Percentiles rank a stretch among this genome's conserved stretches.
phyloP scores from a whole-genome alignment of 2,329 filamentous ascomycete species.

The Microdochium nivale region DNA sequence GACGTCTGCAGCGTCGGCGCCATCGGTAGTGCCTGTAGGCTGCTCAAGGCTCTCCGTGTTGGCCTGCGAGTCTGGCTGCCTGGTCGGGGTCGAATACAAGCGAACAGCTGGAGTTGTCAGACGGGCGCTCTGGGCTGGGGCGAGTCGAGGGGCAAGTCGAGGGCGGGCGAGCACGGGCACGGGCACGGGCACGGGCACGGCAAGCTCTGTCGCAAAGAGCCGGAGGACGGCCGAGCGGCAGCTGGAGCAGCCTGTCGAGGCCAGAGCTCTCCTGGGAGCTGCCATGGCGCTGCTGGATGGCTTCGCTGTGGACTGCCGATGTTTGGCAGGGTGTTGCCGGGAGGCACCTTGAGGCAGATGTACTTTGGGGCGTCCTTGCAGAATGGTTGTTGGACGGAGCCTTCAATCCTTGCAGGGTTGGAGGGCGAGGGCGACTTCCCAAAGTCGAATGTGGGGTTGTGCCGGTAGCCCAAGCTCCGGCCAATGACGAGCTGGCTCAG shows the following conservation, averaged over 20 bases:
- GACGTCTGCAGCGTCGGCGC: slow-evolving; percentile 8
- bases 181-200: background rate
- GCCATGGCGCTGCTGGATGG: slow-evolving; percentile 11
- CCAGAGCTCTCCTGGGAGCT: slow-evolving; percentile 13
- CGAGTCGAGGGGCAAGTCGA: background rate
- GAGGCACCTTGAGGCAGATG: too few relatives aligned
- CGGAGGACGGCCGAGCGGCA: slow-evolving; percentile 17
- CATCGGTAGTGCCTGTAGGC: slow-evolving; percentile 1
- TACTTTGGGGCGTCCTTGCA: too few relatives aligned
- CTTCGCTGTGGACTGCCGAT: too few relatives aligned
- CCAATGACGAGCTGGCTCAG: too few relatives aligned
- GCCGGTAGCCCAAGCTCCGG: too few relatives aligned
- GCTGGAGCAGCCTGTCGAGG: slow-evolving; percentile 17
- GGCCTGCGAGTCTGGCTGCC: background rate
- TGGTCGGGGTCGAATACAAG: background rate
- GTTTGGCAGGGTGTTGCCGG: too few relatives aligned
- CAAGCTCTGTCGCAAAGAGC: slow-evolving; percentile 12
- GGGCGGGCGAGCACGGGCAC: background rate
- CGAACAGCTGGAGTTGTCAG: background rate
- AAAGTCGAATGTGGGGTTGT: too few relatives aligned
- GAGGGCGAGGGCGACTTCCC: too few relatives aligned
- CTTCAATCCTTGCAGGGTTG: too few relatives aligned
- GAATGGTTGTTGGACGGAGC: too few relatives aligned
- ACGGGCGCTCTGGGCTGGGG: background rate
- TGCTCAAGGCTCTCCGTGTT: background rate